Percentiles rank a stretch among this genome's conserved stretches.
Conservation (phyloP, 305 asterid species). For the Salvia sclarea region DNA sequence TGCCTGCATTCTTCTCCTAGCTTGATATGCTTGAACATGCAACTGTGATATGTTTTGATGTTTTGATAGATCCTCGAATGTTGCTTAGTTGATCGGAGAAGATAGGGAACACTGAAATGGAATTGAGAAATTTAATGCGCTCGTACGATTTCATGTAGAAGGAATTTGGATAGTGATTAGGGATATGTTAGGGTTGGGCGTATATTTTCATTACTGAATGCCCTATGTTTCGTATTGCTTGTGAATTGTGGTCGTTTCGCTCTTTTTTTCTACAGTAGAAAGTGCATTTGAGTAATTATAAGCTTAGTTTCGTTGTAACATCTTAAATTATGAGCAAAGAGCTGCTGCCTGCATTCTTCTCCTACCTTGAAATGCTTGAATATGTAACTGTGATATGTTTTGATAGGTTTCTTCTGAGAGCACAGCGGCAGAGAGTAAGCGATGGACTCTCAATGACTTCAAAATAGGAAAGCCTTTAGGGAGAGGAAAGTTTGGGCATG, state of each 20-base stretch:
- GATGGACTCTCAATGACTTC: conserved; percentile 64
- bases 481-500: conserved; percentile 77
- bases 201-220: neutral
- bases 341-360: neutral
- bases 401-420: conserved; percentile 48
- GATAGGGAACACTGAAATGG: neutral
- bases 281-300: neutral
- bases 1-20: neutral
- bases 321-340: neutral
- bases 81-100: neutral
- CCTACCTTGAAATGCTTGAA: neutral
- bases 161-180: neutral
- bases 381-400: neutral
- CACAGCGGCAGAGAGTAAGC: conserved; percentile 49
- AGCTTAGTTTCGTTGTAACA: neutral
- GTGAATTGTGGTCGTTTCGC: conserved; percentile 1
- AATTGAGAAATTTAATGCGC: neutral
- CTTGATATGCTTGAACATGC: neutral
- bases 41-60: conserved; percentile 7
- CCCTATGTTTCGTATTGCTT: neutral
- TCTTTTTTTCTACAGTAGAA: neutral
- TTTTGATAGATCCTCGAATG: neutral
- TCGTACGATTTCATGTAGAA: neutral
- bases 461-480: conserved; percentile 83
- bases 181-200: neutral